Percentiles rank a stretch among this genome's conserved stretches.
These are phyloP conservation scores for Peronospora tabacina DNA, from an alignment of 352 stramenopile genomes.

Conservation along the genomic window DNA sequence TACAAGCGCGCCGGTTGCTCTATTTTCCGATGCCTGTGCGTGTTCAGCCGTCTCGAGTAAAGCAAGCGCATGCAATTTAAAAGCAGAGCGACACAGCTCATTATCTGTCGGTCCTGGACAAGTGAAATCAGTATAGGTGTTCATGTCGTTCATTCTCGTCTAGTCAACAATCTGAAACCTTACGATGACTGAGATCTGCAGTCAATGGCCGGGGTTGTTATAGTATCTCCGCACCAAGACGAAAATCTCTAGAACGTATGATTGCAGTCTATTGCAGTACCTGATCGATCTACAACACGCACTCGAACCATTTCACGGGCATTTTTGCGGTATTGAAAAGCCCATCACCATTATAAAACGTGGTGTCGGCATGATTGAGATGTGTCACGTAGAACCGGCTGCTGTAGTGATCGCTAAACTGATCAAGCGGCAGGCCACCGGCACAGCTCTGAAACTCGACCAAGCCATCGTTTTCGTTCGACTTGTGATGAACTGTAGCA, in stretches of 20 bases:
- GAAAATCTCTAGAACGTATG: background rate
- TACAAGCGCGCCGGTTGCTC: no score
- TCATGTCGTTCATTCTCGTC: slow-evolving; percentile 36
- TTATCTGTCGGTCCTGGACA: background rate
- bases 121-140: slow-evolving; percentile 40
- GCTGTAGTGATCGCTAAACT: slow-evolving; percentile 36
- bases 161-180: slow-evolving; percentile 69
- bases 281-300: slow-evolving; percentile 30
- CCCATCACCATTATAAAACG: slow-evolving; percentile 52
- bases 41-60: no score
- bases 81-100: background rate
- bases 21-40: no score
- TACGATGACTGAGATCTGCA: slow-evolving; percentile 37
- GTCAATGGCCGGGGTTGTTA: no score
- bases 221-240: background rate
- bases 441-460: slow-evolving; percentile 57
- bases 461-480: slow-evolving; percentile 31
- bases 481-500: slow-evolving; percentile 29
- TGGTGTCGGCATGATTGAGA: slow-evolving; percentile 61
- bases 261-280: background rate
- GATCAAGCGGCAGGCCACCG: slow-evolving; percentile 23
- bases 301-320: slow-evolving; percentile 69
- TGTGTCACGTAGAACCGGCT: slow-evolving; percentile 47
- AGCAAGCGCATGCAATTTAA: background rate
- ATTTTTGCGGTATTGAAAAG: slow-evolving; percentile 42